Evolutionary conservation across 2,329 filamentous ascomycete genomes (phyloP).

Genomic region (Geosmithia morbida): DNA sequence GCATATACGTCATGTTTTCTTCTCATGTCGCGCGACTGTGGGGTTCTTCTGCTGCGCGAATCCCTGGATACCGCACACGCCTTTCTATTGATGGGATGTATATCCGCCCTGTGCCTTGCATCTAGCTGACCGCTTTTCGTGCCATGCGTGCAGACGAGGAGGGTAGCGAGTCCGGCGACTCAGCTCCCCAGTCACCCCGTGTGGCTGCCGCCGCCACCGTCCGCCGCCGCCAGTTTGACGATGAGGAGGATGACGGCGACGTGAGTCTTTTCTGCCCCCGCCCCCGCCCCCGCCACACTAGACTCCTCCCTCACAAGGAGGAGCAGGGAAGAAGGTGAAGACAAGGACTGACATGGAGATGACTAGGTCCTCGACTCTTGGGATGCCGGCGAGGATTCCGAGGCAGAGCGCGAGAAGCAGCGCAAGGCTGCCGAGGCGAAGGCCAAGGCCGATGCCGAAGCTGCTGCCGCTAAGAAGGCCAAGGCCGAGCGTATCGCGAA

Average conservation of each 20-base stretch:
- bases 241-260: slow-evolving; percentile 77
- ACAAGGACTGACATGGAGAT: not conserved
- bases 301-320: not conserved
- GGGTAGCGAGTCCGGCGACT: slow-evolving; percentile 20
- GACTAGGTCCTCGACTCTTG: slow-evolving; percentile 84
- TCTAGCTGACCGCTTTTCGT: slow-evolving; percentile 8
- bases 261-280: slow-evolving; percentile 30
- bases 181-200: slow-evolving; percentile 19
- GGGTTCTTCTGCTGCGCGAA: slow-evolving; percentile 3
- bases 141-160: slow-evolving; percentile 18
- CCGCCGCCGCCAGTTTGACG: slow-evolving; percentile 59
- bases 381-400: slow-evolving; percentile 94
- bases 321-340: not conserved
- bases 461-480: slow-evolving; percentile 80
- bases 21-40: slow-evolving; percentile 3
- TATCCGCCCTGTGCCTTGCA: slow-evolving; percentile 1
- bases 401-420: slow-evolving; percentile 89
- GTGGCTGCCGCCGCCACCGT: slow-evolving; percentile 21
- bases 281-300: not conserved
- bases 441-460: slow-evolving; percentile 78
- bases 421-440: slow-evolving; percentile 77
- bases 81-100: not conserved
- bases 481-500: slow-evolving; percentile 79
- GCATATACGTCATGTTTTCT: not conserved
- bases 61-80: slow-evolving; percentile 2